A percentile compares a stretch with the other conserved stretches of the same genome.
Conservation (phyloP, 129 eudicot genomes). For the Tanacetum coccineum region DNA sequence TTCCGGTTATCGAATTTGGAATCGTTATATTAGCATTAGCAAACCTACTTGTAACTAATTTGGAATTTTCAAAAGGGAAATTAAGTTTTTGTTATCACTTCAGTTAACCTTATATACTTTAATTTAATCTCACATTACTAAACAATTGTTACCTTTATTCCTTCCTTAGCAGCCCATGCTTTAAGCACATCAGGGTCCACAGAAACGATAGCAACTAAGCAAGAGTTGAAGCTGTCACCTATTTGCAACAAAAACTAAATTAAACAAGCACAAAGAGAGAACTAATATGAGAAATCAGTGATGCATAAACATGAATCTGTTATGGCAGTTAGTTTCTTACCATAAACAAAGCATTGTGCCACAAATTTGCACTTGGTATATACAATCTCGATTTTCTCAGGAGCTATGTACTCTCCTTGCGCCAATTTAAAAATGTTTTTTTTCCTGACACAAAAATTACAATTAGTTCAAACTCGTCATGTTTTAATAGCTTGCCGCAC, state of each 20-base stretch:
- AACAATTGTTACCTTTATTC: constrained; percentile 52
- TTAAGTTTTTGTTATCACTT: too few relatives aligned
- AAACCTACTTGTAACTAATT: background rate
- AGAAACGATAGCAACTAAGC: constrained; percentile 64
- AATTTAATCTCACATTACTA: background rate
- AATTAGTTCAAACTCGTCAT: background rate
- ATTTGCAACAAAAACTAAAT: constrained; percentile 17
- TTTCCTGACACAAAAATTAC: constrained; percentile 47
- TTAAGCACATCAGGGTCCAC: constrained; percentile 68
- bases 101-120: too few relatives aligned
- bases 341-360: constrained; percentile 84
- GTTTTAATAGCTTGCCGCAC: background rate
- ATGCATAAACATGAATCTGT: background rate
- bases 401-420: constrained; percentile 95
- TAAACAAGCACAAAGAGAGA: background rate
- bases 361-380: constrained; percentile 80
- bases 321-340: constrained; percentile 35
- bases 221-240: constrained; percentile 90
- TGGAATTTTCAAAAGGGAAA: background rate
- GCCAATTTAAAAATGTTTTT: constrained; percentile 91
- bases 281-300: constrained; percentile 5
- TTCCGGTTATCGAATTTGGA: background rate
- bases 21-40: background rate
- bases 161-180: constrained; percentile 69
- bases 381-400: constrained; percentile 90